phyloP scores from a whole-genome alignment of 1,284 basidiomycete species.

The Cryptococcus sp. region DNA sequence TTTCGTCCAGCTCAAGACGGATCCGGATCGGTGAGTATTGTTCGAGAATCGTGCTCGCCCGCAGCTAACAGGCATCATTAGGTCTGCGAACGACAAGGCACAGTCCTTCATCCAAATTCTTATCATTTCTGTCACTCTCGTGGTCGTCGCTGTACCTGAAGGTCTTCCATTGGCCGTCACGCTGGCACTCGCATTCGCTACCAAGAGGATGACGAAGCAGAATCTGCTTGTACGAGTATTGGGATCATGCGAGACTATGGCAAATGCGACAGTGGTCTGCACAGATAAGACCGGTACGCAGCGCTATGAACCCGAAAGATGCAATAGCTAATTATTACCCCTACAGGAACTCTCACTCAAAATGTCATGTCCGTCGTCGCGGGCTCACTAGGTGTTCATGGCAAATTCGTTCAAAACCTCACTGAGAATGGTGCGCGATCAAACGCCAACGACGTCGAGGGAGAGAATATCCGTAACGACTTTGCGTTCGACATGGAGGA shows the following conservation, averaged over 20 bases:
- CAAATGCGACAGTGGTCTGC: slow-evolving; percentile 92
- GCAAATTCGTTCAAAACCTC: slow-evolving; percentile 84
- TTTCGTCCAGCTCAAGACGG: slow-evolving; percentile 77
- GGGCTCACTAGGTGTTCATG: slow-evolving; percentile 87
- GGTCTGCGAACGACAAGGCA: slow-evolving; percentile 78
- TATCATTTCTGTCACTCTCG: slow-evolving; percentile 90
- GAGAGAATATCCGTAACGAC: slow-evolving; percentile 57
- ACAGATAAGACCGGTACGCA: slow-evolving; percentile 87
- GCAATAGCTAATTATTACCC: slow-evolving; percentile 16
- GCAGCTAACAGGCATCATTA: slow-evolving; percentile 32
- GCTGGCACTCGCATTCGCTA: slow-evolving; percentile 93
- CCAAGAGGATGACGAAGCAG: slow-evolving; percentile 93
- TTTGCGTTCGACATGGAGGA: slow-evolving; percentile 80
- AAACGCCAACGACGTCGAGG: slow-evolving; percentile 67
- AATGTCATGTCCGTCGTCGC: slow-evolving; percentile 96
- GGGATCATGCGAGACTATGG: slow-evolving; percentile 98
- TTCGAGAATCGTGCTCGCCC: neutral
- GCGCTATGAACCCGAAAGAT: no score
- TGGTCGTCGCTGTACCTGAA: slow-evolving; percentile 97
- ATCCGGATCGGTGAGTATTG: slow-evolving; percentile 58
- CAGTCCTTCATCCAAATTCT: slow-evolving; percentile 90
- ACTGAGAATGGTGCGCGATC: slow-evolving; percentile 72
- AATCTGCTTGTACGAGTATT: slow-evolving; percentile 93
- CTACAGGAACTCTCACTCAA: slow-evolving; percentile 71
- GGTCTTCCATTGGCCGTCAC: slow-evolving; percentile 95